Base-by-base conservation (phyloP, 2,329 filamentous ascomycete species). In the Phialophora expanda region DNA sequence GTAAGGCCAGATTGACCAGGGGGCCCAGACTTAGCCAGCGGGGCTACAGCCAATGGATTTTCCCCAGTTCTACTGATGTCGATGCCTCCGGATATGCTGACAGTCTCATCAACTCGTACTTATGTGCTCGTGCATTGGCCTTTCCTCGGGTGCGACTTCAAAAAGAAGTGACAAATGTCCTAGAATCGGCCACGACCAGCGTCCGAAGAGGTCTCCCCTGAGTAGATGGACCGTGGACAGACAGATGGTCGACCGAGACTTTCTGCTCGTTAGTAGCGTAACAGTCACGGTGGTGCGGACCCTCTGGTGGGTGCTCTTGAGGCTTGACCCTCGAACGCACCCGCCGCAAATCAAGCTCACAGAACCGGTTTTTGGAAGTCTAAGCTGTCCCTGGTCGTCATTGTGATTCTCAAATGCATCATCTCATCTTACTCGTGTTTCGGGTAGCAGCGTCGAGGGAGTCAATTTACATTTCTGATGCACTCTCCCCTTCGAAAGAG, bases 311-410 rank as follows among this genome's bases (percentile, higher is more conserved):
- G 38, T n/a, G 38, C 12, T 14, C 48, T 22, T 28, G 48, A 51
- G 48, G 48, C 48, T 28, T 51, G 20, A 51, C 20, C 48, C 20
- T 28, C 14, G 48, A 22, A 26, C 22, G 48, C 48, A 51, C 48
- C 48, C 48, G 48, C 48, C 48, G 48, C 48, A 51, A 5, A 5
- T 26, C 4, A 4, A 20, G 48, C 24, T 14, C 48, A 51, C n/a
- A 51, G 22, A 51, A 51, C 48, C 22, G 48, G 48, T 51, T 51
- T 44, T 44, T n/a, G 17, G 38, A 44, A n/a, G 38, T 20, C 38
- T 44, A 44, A 44, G 14, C 2, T 44, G 17, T 44, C 38, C 38
- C n/a, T 2, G 17, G 38, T 44, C 38, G 38, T 44, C 38, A 44
- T 44, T 17, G 6, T 5, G 17, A 44, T n/a, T 8, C 48, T 51